Conservation (phyloP, 225 moss, liverwort and hornwort species). For the Physcomitrellopsis africana region DNA sequence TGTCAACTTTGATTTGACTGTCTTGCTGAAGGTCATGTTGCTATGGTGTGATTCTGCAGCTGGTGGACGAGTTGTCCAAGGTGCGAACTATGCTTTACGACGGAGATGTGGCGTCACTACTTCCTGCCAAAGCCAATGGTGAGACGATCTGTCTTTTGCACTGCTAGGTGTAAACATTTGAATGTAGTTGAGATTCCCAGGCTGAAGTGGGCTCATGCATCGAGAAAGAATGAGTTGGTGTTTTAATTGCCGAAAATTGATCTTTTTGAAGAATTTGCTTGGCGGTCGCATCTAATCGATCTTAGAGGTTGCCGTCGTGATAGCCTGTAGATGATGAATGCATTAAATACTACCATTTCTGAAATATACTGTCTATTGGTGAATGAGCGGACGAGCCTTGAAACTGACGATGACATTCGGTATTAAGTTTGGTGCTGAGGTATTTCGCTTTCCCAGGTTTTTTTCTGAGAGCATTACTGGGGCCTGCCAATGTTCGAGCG, state of each 20-base stretch:
- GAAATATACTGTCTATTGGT: too few relatives aligned
- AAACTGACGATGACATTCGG: background rate
- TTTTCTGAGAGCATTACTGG: constrained; percentile 69
- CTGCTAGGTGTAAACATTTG: background rate
- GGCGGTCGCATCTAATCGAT: too few relatives aligned
- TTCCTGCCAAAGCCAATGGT: constrained; percentile 54
- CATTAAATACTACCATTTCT: too few relatives aligned
- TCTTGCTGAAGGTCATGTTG: constrained; percentile 30
- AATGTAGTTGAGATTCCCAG: background rate
- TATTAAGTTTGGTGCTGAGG: background rate
- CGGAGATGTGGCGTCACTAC: constrained; percentile 48
- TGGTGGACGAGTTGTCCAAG: constrained; percentile 50
- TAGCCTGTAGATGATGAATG: too few relatives aligned
- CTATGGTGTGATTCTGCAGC: constrained; percentile 38
- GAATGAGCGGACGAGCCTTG: background rate
- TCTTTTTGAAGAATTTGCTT: too few relatives aligned
- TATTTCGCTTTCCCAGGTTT: constrained; percentile 40
- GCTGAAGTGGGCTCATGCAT: background rate
- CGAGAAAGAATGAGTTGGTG: background rate
- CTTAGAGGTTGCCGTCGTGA: too few relatives aligned
- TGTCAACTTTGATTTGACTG: constrained; percentile 24
- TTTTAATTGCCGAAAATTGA: too few relatives aligned
- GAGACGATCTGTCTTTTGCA: constrained; percentile 5
- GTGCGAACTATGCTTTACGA: constrained; percentile 53
- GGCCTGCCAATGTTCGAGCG: constrained; percentile 83